Conservation (phyloP, 2,329 filamentous ascomycete species). For the Aschersonia sp. region DNA sequence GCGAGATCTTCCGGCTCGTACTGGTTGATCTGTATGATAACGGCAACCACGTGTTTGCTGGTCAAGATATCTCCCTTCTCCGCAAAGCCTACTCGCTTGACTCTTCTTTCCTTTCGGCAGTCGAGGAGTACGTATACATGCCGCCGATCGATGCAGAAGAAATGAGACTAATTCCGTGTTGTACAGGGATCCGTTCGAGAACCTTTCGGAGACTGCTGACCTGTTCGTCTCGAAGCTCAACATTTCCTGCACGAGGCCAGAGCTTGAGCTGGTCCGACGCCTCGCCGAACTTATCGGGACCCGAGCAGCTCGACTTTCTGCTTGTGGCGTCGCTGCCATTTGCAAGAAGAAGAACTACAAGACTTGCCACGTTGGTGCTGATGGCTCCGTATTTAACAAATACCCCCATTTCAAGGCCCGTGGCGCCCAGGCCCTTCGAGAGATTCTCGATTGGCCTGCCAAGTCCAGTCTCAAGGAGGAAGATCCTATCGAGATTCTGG, state of each 20-base stretch:
- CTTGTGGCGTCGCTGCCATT: slow-evolving; percentile 91
- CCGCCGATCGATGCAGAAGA: not conserved
- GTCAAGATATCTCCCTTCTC: slow-evolving; percentile 66
- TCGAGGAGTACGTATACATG: slow-evolving; percentile 59
- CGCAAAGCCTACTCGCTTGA: slow-evolving; percentile 82
- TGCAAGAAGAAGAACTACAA: slow-evolving; percentile 89
- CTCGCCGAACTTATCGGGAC: slow-evolving; percentile 91
- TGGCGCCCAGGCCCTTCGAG: slow-evolving; percentile 74
- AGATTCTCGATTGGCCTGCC: slow-evolving; percentile 86
- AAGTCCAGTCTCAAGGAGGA: slow-evolving; percentile 56
- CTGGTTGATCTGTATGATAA: slow-evolving; percentile 76
- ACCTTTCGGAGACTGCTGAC: slow-evolving; percentile 76
- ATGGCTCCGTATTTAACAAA: slow-evolving; percentile 97
- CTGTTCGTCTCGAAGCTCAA: slow-evolving; percentile 64
- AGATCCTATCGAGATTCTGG: slow-evolving; percentile 75
- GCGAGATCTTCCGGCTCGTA: slow-evolving; percentile 84
- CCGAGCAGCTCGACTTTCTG: slow-evolving; percentile 79
- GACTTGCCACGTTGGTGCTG: slow-evolving; percentile 84
- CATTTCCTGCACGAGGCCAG: slow-evolving; percentile 56
- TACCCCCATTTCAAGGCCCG: slow-evolving; percentile 96
- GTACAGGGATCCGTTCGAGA: slow-evolving; percentile 80
- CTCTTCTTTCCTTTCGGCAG: slow-evolving; percentile 79
- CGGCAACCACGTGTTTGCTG: slow-evolving; percentile 64
- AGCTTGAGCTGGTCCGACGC: slow-evolving; percentile 79
- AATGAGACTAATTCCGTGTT: not conserved